Evolutionary conservation across 1,139 yeast species (phyloP).

Genomic region (Kodamaea suecica): DNA sequence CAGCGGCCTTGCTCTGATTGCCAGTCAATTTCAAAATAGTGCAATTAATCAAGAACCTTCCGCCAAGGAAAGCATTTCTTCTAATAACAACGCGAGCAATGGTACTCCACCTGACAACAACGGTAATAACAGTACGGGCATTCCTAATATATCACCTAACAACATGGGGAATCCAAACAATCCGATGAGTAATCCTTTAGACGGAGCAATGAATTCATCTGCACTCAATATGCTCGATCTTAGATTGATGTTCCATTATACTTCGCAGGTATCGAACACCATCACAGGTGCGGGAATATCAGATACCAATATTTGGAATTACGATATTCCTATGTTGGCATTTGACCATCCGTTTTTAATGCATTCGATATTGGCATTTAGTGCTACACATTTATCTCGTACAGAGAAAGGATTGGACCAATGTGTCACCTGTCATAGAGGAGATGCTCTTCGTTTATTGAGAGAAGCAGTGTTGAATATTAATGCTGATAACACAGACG

Average conservation of each 20-base stretch:
- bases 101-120: neutral
- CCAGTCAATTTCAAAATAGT: constrained; percentile 4
- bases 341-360: constrained; percentile 84
- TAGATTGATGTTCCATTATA: constrained; percentile 81
- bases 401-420: constrained; percentile 75
- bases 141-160: constrained; percentile 2
- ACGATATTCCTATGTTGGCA: constrained; percentile 83
- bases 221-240: constrained; percentile 71
- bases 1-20: constrained; percentile 4
- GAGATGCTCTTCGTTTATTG: constrained; percentile 76
- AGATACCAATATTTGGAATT: constrained; percentile 82
- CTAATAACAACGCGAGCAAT: neutral
- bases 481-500: constrained; percentile 83
- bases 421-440: constrained; percentile 81
- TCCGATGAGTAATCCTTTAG: constrained; percentile 13
- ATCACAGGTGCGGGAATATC: constrained; percentile 90
- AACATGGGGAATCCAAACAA: neutral
- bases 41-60: neutral
- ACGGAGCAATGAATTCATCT: constrained; percentile 16
- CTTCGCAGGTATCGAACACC: constrained; percentile 79
- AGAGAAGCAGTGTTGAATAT: constrained; percentile 85
- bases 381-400: constrained; percentile 86
- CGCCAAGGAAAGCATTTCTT: neutral
- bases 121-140: neutral
- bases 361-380: constrained; percentile 87